phyloP scores from a whole-genome alignment of 2,329 filamentous ascomycete species.

The Magnaporthiopsis poae region DNA sequence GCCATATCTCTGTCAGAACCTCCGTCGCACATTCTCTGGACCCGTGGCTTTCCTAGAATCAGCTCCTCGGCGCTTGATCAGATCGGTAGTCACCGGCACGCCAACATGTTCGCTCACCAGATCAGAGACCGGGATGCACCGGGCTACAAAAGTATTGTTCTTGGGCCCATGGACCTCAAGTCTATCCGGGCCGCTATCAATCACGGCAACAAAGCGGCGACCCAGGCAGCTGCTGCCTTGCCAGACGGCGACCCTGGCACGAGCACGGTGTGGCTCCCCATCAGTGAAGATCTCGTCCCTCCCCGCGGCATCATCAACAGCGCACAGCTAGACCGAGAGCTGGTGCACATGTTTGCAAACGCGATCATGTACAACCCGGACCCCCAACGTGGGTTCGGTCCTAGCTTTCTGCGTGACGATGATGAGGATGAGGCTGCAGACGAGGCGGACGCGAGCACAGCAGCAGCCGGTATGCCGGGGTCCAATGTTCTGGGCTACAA shows the following conservation, averaged over 20 bases:
- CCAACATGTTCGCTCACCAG: conserved; percentile 68
- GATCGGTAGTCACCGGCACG: conserved; percentile 65
- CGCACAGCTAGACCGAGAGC: conserved; percentile 80
- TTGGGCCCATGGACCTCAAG: conserved; percentile 68
- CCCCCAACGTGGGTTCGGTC: conserved; percentile 59
- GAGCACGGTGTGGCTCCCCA: conserved; percentile 53
- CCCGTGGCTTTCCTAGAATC: conserved; percentile 64
- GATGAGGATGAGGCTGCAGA: conserved; percentile 27
- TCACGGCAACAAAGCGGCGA: conserved; percentile 58
- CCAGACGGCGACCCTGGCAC: conserved; percentile 49
- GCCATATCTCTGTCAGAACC: neutral
- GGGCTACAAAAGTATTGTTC: conserved; percentile 63
- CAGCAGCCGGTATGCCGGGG: conserved; percentile 30
- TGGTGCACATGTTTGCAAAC: conserved; percentile 95
- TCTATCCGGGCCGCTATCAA: conserved; percentile 67
- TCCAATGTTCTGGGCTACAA: conserved; percentile 46
- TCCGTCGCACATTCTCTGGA: conserved; percentile 55
- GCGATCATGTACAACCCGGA: conserved; percentile 97
- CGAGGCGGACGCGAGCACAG: conserved; percentile 12
- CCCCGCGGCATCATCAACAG: conserved; percentile 89
- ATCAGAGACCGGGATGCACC: conserved; percentile 67
- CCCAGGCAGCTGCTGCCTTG: conserved; percentile 50
- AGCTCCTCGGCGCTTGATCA: conserved; percentile 65
- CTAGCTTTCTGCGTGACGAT: conserved; percentile 43
- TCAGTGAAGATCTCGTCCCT: conserved; percentile 68